Conservation (phyloP, 179 eudicot species). For the Gypsophila paniculata region DNA sequence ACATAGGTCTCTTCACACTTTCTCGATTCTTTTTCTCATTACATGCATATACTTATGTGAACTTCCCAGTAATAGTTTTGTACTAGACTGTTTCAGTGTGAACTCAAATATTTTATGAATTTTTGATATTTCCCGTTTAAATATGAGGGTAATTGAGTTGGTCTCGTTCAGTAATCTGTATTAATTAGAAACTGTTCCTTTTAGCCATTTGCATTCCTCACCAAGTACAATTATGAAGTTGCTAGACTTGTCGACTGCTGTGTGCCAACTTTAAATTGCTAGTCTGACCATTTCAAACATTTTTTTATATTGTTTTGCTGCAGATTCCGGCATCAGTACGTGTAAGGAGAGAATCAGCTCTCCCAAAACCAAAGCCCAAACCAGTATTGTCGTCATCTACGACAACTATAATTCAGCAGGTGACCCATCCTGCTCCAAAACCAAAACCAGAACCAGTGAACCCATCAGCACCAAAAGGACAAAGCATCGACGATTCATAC, state of each 20-base stretch:
- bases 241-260: background rate
- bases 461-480: conserved; percentile 52
- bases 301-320: conserved; percentile 16
- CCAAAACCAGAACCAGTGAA: conserved; percentile 38
- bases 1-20: background rate
- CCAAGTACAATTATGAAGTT: background rate
- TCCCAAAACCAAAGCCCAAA: conserved; percentile 73
- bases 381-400: conserved; percentile 36
- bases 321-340: conserved; percentile 98
- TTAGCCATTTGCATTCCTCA: background rate
- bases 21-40: background rate
- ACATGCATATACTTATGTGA: no score
- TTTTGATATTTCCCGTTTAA: no score
- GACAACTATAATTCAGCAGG: conserved; percentile 33
- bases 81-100: no score
- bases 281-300: background rate
- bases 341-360: conserved; percentile 76
- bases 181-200: background rate
- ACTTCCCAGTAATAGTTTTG: no score
- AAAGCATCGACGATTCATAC: conserved; percentile 86
- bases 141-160: no score
- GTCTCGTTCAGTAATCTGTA: background rate
- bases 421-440: conserved; percentile 31
- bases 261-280: background rate
- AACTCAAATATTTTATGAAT: no score